A percentile compares a stretch with the other conserved stretches of the same genome.
Conservation (phyloP, 139 green algal genomes). For the Picocystis salinarum region DNA sequence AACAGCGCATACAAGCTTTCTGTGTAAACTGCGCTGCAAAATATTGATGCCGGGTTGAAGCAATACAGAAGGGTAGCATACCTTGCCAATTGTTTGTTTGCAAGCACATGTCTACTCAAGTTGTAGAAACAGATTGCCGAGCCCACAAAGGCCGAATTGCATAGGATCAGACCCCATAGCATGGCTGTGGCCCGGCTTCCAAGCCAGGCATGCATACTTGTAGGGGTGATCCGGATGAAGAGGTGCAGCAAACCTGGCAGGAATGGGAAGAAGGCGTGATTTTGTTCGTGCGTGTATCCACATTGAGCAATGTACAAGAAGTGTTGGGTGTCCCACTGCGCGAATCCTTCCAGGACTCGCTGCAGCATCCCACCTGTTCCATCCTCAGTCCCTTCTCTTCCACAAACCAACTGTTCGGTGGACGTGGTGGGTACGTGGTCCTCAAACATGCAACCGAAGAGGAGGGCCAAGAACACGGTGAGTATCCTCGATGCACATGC, state of each 20-base stretch:
- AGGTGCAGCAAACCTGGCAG: conserved; percentile 25
- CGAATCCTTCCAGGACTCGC: too few species aligned
- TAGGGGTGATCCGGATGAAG: not conserved
- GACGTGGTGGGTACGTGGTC: too few species aligned
- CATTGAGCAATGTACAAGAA: conserved; percentile 43
- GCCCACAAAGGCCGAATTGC: conserved; percentile 15
- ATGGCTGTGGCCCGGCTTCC: not conserved
- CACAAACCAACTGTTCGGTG: too few species aligned
- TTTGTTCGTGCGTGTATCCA: conserved; percentile 80
- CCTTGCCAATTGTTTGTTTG: conserved; percentile 17
- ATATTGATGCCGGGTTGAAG: conserved; percentile 55
- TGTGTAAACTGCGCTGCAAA: conserved; percentile 63
- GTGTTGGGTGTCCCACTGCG: conserved; percentile 79
- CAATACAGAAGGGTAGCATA: conserved; percentile 44
- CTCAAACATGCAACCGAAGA: too few species aligned
- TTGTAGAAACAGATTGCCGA: conserved; percentile 19
- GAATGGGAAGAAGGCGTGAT: conserved; percentile 73
- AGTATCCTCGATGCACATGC: too few species aligned
- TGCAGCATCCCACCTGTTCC: too few species aligned
- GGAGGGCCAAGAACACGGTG: too few species aligned
- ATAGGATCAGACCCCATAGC: conserved; percentile 17
- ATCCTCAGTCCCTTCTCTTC: too few species aligned
- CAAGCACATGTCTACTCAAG: conserved; percentile 19
- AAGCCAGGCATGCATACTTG: not conserved
- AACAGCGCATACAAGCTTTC: conserved; percentile 49